A percentile compares a stretch with the other conserved stretches of the same genome.
These are phyloP conservation scores for Fomitopsis palustris DNA, from an alignment of 1,284 basidiomycete species.

Conservation along the genomic window DNA sequence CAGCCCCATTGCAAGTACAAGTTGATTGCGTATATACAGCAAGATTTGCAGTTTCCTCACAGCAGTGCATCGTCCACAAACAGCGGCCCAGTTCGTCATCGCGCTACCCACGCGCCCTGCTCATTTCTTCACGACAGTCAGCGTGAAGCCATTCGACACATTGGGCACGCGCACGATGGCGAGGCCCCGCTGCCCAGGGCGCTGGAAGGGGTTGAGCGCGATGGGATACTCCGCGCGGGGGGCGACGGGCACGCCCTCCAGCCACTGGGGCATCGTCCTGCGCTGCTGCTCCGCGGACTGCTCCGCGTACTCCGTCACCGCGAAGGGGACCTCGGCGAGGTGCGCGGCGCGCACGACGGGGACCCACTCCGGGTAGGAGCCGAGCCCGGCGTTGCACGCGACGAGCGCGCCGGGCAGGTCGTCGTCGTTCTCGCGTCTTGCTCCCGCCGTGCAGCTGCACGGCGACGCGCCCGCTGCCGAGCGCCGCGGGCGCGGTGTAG, in stretches of 20 bases:
- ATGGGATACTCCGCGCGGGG: neutral
- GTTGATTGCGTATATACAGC: no score
- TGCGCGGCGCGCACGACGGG: neutral
- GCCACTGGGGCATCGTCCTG: neutral
- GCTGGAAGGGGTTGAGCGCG: neutral
- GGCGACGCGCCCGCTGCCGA: neutral
- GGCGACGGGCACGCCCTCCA: neutral
- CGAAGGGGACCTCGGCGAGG: neutral
- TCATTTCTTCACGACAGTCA: neutral
- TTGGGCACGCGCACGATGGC: neutral
- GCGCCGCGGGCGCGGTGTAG: neutral
- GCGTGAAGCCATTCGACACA: neutral
- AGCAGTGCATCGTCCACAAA: neutral
- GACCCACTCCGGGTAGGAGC: neutral
- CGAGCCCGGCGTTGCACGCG: neutral
- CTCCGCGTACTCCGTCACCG: constrained; percentile 1
- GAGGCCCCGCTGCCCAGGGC: neutral
- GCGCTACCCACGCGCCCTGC: neutral
- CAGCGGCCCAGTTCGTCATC: no score
- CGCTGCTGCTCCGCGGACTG: neutral
- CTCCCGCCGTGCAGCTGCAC: neutral
- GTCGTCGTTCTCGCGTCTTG: neutral
- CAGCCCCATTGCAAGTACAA: no score
- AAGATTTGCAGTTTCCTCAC: no score
- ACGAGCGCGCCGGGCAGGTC: neutral